Evolutionary conservation across 73 alveolate genomes (phyloP), one percentile per base, ranked within the genome.

Genomic region (Symbiodinium pilosum): DNA sequence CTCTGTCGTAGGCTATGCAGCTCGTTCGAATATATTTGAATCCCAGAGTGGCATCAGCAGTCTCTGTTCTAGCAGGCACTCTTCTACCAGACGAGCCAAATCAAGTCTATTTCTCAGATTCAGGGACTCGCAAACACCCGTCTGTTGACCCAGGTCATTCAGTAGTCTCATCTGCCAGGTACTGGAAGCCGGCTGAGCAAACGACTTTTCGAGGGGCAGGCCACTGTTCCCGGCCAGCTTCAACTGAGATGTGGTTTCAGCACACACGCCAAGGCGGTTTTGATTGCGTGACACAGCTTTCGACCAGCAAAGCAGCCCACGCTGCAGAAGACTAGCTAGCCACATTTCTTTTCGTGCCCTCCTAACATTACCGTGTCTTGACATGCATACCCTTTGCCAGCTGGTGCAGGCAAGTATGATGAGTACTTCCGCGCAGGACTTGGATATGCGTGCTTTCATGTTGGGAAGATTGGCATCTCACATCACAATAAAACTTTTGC

Each of bases 351-450:
- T 6, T 6, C 6, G 14, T 6, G 21, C 14, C 59, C 14, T 6
- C 21, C 21, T 9, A 47, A 47, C 59, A 14, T 47, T 6, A 47
- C 59, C 6, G 59, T 14, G n/a, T 47, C 59, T 47, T 9, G 21
- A 47, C 59, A 47, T 14, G 21, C 59, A 14, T 14, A 47, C 14
- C 14, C 59, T 9, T 47, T 14, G 59, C 59, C 59, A 14, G 21
- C 59, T 14, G 59, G 6, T 47, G 59, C 94, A 87, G 94, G 94
- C 39, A 87, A 38, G 43, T 77, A 87, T 30, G 94, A 87, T 64
- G 64, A 51, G 56, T 87, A 54, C 28, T 87, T 87, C 42, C 54
- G 94, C 26, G 64, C 64, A 18, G 84, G 42, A 4, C 94, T 56
- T 64, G 26, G 30, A 34, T n/a, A 24, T 38, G 38, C 43, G 18